Conservation (phyloP, 1,139 yeast species). For the Saccharomycopsis phalli region DNA sequence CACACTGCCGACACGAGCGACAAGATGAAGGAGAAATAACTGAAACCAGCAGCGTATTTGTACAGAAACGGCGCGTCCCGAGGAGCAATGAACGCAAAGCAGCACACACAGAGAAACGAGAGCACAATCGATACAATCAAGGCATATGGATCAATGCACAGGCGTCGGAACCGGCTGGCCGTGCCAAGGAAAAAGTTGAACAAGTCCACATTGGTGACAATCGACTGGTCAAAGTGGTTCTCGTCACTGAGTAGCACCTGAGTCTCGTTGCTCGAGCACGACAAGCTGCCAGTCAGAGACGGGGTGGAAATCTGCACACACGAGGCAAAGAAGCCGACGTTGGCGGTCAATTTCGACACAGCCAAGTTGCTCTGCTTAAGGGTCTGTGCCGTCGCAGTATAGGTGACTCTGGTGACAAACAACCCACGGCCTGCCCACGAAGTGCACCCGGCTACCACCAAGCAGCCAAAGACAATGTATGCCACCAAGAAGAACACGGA, state of each 20-base stretch:
- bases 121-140: constrained; percentile 17
- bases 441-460: constrained; percentile 19
- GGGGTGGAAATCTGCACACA: constrained; percentile 15
- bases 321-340: constrained; percentile 17
- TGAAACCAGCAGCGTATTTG: constrained; percentile 17
- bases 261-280: constrained; percentile 18
- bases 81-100: constrained; percentile 17
- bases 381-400: constrained; percentile 11
- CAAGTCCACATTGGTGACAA: constrained; percentile 11
- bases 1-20: constrained; percentile 17
- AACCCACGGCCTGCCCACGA: constrained; percentile 11
- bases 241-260: constrained; percentile 13
- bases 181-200: constrained; percentile 20
- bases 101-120: constrained; percentile 13
- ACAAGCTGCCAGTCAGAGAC: not conserved
- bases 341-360: constrained; percentile 11
- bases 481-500: constrained; percentile 10
- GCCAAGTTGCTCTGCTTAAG: constrained; percentile 6
- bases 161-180: constrained; percentile 16
- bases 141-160: constrained; percentile 17
- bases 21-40: constrained; percentile 14
- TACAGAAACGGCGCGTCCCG: constrained; percentile 10
- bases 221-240: constrained; percentile 12
- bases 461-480: constrained; percentile 17
- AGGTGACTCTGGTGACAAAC: constrained; percentile 12